Evolutionary conservation across 148 eudicot genomes (phyloP).

Genomic region (Rheum nobile): DNA sequence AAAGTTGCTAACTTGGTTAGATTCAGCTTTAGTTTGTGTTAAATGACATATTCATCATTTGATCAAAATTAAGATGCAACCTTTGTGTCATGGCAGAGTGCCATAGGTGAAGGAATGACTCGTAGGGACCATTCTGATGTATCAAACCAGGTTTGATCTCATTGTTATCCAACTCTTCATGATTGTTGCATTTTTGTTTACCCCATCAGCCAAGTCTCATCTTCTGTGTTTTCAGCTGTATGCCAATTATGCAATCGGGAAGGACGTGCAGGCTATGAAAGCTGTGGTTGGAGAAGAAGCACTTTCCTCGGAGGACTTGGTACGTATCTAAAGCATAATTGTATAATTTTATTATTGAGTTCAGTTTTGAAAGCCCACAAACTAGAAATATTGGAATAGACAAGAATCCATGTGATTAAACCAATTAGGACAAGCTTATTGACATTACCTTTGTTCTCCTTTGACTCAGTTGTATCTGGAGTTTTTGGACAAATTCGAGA

Average conservation of each 20-base stretch:
- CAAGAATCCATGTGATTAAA: neutral
- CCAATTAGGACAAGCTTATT: neutral
- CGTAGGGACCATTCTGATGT: conserved; percentile 82
- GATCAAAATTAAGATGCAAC: neutral
- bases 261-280: conserved; percentile 90
- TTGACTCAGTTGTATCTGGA: conserved; percentile 56
- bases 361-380: neutral
- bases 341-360: neutral
- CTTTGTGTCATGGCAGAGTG: conserved; percentile 40
- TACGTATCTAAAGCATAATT: conserved; percentile 7
- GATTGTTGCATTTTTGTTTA: neutral
- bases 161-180: neutral
- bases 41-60: neutral
- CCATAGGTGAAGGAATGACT: conserved; percentile 92
- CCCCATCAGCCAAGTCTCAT: neutral
- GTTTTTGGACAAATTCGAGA: conserved; percentile 75
- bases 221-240: conserved; percentile 33
- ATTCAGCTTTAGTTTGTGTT: neutral
- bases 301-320: conserved; percentile 89
- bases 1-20: neutral
- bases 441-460: neutral
- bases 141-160: conserved; percentile 55
- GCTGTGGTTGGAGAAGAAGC: conserved; percentile 96
- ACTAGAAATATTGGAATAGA: neutral
- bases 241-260: conserved; percentile 84